Evolutionary conservation across 1,284 basidiomycete genomes (phyloP), one percentile per base, ranked within the genome.

Genomic region (Cutaneotrichosporon dermatis): DNA sequence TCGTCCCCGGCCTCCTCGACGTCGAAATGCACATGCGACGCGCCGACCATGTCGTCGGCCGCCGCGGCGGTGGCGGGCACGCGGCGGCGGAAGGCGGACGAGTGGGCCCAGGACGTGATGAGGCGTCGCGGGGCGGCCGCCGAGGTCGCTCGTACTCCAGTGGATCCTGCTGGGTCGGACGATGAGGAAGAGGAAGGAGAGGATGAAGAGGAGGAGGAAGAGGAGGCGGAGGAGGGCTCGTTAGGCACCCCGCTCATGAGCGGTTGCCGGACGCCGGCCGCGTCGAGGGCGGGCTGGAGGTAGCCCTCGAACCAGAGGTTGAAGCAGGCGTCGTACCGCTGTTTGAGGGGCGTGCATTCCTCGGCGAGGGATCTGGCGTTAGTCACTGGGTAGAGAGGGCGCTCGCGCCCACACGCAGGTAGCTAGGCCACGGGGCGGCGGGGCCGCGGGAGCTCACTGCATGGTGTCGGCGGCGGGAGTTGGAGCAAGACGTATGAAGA

Each of bases 241-340:
- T 16, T n/a, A 5, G 46, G 34, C 6, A 49, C 55, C 44, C 41
- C 41, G 25, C 36, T 54, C 53, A 42, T 16, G 36, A 40, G 44
- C 3, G 43, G 35, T 4, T n/a, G 39, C 10, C 37, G 39, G 3
- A 15, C 45, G 4, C 54, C 50, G 5, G 64, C 61, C 7, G 41
- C 59, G 48, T 74, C 71, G 4, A 76, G 67, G 35, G 74, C 75
- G 0, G 90, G 90, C 70, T 91, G 88, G 39, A 97, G 85, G 73
- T 96, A 97, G 25, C 90, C 90, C 74, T 93, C 91, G 71, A 97
- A 93, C 94, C 93, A 97, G 6, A 87, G 85, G 73, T 96, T 95
- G 81, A 97, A 97, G 81, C 94, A 97, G 0, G 87, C 80, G 76
- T 97, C 93, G 76, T 96, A 97, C 61, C 85, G 82, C 63, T 88